Base-by-base conservation (phyloP, 768 basidiomycete genomes). In the Leucosporidium scottii region DNA sequence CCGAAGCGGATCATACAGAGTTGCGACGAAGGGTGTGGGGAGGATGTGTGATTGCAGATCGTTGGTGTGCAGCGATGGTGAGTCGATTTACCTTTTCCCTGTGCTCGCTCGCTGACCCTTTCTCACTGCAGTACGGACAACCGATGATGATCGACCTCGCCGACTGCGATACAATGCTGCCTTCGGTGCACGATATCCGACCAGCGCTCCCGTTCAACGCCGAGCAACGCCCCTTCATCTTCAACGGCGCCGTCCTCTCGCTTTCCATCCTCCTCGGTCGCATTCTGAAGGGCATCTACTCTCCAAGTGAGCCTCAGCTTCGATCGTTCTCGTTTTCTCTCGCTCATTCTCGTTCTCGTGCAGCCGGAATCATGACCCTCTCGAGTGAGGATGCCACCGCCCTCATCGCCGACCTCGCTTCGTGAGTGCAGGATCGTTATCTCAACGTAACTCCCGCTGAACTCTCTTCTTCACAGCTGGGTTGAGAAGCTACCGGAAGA, bases 101-200 rank as follows among this genome's bases (percentile, higher is more conserved):
- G 3, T 9, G 10, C 1, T 27, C 17, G 2, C 15, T n/a, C 13
- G 50, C 44, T 59, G 20, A 58, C 53, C 28, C 31, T 4, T 12
- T 58, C 23, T 21, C 18, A 12, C 30, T 31, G 27, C 87, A 90
- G 28, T 91, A 92, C 74, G 94, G 94, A 0, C 90, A 92, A 72
- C 94, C 94, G 4, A 89, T 87, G 77, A 90, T 94, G 88, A 94
- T 99, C 69, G 93, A 97, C 77, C 85, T 98, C 3, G 86, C 89
- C 72, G 96, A 99, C 78, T 99, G 96, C 78, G 94, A 99, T 78
- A 89, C 90, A 6, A 87, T 93, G 62, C 81, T 96, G 44, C 93
- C 93, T 1, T 91, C 91, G 13, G 90, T 90, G 3, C 92, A 90
- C 54, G 87, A 91, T 74, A 77, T 79, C 62, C 67, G 76, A 0